These are phyloP conservation scores for Fraxinus floribunda DNA, from an alignment of 305 asterid species.

Conservation along the genomic window DNA sequence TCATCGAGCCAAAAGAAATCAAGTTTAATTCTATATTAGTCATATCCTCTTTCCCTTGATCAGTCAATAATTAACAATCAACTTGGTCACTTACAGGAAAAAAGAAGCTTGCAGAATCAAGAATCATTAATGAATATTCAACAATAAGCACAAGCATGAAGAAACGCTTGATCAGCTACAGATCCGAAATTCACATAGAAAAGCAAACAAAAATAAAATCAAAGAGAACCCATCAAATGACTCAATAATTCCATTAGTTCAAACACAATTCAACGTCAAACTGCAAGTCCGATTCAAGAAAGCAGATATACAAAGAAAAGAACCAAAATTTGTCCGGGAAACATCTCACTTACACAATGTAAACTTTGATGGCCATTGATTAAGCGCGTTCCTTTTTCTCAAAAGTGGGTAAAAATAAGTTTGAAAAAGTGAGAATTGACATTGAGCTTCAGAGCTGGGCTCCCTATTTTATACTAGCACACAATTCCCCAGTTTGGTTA, in stretches of 20 bases:
- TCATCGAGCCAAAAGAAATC: background rate
- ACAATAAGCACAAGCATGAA: background rate
- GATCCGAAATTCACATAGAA: background rate
- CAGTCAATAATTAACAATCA: constrained; percentile 5
- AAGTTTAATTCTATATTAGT: background rate
- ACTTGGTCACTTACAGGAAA: background rate
- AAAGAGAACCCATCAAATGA: background rate
- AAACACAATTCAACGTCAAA: background rate
- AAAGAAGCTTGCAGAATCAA: constrained; percentile 10
- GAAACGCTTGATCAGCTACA: background rate
- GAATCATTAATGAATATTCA: constrained; percentile 2
- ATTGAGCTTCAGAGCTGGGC: constrained; percentile 24
- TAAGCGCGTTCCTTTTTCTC: background rate
- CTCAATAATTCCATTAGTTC: constrained; percentile 3
- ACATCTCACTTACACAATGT: constrained; percentile 47
- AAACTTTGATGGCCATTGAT: constrained; percentile 58
- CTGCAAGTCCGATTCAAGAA: constrained; percentile 7
- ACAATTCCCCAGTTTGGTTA: constrained; percentile 18
- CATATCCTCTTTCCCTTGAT: background rate
- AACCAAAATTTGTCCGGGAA: background rate
- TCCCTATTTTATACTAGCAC: constrained; percentile 30
- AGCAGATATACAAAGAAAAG: background rate
- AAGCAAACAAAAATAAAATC: background rate
- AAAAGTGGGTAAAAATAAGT: constrained; percentile 14
- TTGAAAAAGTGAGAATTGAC: constrained; percentile 18